A percentile compares a stretch with the other conserved stretches of the same genome.
Conservation (phyloP, 345 rosid genomes). For the Atalantia buxifolia region DNA sequence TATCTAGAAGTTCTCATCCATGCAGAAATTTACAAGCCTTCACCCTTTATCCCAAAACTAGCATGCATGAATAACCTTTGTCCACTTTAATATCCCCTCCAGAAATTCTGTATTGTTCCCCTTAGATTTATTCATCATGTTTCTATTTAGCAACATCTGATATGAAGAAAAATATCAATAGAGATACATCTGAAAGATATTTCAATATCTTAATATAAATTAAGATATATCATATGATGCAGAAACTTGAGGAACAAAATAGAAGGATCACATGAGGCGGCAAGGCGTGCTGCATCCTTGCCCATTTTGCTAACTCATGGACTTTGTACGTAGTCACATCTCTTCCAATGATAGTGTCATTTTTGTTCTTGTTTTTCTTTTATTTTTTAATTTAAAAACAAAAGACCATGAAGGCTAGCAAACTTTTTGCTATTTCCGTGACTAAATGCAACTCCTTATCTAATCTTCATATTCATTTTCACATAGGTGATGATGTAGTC, state of each 20-base stretch:
- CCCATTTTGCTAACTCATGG: slow-evolving; percentile 66
- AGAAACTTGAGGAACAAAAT: slow-evolving; percentile 57
- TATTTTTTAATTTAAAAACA: neutral
- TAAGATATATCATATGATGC: slow-evolving; percentile 9
- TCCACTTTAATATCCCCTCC: no score
- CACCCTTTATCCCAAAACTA: neutral
- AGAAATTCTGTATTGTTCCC: no score
- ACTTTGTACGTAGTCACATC: slow-evolving; percentile 41
- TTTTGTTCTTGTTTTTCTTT: neutral
- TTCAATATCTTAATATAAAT: neutral
- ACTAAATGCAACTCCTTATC: neutral
- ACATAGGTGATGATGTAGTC: slow-evolving; percentile 76
- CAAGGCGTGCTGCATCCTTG: slow-evolving; percentile 62
- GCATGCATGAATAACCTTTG: neutral
- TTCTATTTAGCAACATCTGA: neutral
- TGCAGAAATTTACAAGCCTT: neutral
- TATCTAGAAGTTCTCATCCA: neutral
- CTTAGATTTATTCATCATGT: no score
- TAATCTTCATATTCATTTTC: neutral
- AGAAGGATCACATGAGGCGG: slow-evolving; percentile 60
- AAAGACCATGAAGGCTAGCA: neutral
- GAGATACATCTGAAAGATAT: neutral
- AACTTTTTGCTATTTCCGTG: neutral
- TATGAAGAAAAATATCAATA: neutral
- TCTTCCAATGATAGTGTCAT: neutral